phyloP scores from a whole-genome alignment of 2,329 filamentous ascomycete species.

The Colletotrichum sansevieriae region DNA sequence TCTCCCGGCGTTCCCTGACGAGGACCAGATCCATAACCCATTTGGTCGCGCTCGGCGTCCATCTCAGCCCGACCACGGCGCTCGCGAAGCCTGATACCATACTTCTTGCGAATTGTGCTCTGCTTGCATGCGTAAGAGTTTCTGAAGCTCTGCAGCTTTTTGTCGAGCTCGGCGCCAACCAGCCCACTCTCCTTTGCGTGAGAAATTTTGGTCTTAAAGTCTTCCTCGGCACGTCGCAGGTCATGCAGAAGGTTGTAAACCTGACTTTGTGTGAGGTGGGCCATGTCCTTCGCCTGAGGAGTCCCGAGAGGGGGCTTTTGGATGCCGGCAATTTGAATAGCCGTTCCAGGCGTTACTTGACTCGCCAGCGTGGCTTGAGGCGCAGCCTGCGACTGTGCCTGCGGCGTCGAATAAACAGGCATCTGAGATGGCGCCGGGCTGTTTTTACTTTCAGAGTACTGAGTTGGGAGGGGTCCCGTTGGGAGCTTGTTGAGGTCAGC shows the following conservation, averaged over 20 bases:
- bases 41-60: slow-evolving; percentile 56
- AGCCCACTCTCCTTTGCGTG: slow-evolving; percentile 1
- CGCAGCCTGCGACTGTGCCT: background rate
- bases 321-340: background rate
- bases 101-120: slow-evolving; percentile 69
- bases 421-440: slow-evolving; percentile 4
- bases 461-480: background rate
- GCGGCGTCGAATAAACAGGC: background rate
- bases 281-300: slow-evolving; percentile 27
- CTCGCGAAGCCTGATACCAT: slow-evolving; percentile 66
- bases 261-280: slow-evolving; percentile 23
- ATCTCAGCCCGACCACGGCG: slow-evolving; percentile 62
- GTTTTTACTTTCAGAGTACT: background rate
- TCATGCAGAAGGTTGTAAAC: slow-evolving; percentile 51
- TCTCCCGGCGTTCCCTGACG: background rate
- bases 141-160: slow-evolving; percentile 56
- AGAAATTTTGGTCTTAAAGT: slow-evolving; percentile 25
- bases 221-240: slow-evolving; percentile 52
- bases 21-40: slow-evolving; percentile 43
- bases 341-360: too few relatives aligned
- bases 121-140: slow-evolving; percentile 69
- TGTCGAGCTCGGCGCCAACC: slow-evolving; percentile 32
- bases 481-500: slow-evolving; percentile 10
- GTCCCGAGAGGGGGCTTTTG: slow-evolving; percentile 12
- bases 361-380: background rate